Evolutionary conservation across 148 eudicot species (phyloP).

Genomic region (Vaccinium myrtillus): DNA sequence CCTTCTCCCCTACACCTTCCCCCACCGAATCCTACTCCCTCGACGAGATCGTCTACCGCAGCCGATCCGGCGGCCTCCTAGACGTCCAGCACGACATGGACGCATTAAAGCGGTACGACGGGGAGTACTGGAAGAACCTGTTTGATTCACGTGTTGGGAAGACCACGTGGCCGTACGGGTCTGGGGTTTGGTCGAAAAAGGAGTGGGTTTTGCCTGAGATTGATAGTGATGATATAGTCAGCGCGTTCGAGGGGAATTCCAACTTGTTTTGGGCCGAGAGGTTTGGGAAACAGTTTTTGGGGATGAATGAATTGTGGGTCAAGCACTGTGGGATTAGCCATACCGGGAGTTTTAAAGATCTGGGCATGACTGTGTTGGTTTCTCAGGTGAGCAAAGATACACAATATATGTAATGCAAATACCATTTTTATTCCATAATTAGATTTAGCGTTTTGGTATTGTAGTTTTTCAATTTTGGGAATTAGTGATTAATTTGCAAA

Average conservation of each 20-base stretch:
- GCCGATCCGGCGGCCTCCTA: constrained; percentile 72
- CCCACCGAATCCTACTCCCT: constrained; percentile 75
- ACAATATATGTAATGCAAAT: no score
- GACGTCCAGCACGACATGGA: constrained; percentile 81
- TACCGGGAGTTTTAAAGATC: constrained; percentile 80
- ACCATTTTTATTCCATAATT: no score
- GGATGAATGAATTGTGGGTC: constrained; percentile 92
- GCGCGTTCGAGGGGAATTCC: constrained; percentile 51
- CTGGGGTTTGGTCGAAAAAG: constrained; percentile 89
- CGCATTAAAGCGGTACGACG: constrained; percentile 56
- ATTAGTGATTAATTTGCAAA: no score
- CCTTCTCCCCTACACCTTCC: constrained; percentile 49
- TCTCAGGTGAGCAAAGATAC: constrained; percentile 35
- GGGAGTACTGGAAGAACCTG: constrained; percentile 61
- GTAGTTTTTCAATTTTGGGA: no score
- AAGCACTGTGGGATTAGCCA: constrained; percentile 92
- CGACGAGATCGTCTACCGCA: constrained; percentile 88
- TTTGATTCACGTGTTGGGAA: constrained; percentile 82
- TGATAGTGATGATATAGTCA: constrained; percentile 58
- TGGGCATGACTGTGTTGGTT: constrained; percentile 92
- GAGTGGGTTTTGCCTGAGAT: constrained; percentile 93
- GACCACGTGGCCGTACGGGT: constrained; percentile 57
- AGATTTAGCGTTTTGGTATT: no score
- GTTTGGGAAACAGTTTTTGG: constrained; percentile 72
- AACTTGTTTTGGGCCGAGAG: constrained; percentile 91